These are phyloP conservation scores for Aureobasidium sp. DNA, from an alignment of 2,329 filamentous ascomycete species.

Conservation along the genomic window DNA sequence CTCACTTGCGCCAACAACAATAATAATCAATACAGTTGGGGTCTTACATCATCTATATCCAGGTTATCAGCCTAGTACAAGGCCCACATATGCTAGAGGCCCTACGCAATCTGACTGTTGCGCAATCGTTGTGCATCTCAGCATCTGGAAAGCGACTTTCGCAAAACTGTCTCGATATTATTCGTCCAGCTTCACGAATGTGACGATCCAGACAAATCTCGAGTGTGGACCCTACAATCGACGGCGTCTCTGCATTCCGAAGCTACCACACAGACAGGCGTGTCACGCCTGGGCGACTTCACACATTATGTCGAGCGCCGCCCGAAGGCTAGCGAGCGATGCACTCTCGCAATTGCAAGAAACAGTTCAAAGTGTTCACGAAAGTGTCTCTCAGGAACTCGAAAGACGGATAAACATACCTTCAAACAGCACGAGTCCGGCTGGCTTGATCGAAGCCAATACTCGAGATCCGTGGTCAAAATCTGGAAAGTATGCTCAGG, in stretches of 20 bases:
- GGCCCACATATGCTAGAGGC: neutral
- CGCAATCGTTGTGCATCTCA: neutral
- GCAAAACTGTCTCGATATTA: neutral
- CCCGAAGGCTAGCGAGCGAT: neutral
- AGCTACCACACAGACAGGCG: neutral
- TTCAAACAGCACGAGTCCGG: slow-evolving; percentile 47
- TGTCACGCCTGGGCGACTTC: neutral
- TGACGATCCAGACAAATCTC: neutral
- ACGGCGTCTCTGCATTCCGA: neutral
- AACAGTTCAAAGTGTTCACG: neutral
- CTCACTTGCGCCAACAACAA: neutral
- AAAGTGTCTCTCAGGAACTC: slow-evolving; percentile 4
- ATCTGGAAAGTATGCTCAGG: slow-evolving; percentile 76
- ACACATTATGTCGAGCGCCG: neutral
- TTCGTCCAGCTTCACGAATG: neutral
- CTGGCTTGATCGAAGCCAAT: slow-evolving; percentile 47
- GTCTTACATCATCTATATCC: neutral
- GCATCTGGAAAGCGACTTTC: neutral
- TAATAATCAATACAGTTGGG: neutral
- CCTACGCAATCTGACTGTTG: slow-evolving; percentile 8
- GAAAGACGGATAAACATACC: slow-evolving; percentile 47
- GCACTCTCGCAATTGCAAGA: neutral
- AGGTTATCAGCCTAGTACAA: neutral
- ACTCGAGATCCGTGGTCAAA: slow-evolving; percentile 67
- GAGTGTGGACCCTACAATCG: neutral